Evolutionary conservation across 768 basidiomycete genomes (phyloP), one percentile per base, ranked within the genome.

Genomic region (Tricholoma saponaceum): DNA sequence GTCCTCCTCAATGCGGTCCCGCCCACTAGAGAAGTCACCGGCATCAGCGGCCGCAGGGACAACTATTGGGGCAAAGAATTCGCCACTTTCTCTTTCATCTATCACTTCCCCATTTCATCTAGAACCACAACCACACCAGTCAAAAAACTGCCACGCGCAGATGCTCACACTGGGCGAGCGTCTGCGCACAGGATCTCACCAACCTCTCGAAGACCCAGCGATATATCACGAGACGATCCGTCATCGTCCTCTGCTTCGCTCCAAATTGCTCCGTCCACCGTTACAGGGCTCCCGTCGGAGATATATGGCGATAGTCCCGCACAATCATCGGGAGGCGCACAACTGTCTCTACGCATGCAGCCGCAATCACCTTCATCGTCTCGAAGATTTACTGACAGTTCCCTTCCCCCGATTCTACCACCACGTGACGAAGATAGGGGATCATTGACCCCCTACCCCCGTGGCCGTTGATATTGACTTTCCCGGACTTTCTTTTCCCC

Each of bases 101-200:
- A 79, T 79, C 50, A 77, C 76, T 13, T 70, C 74, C 16, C 77
- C 77, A 8, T 74, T 68, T 59, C 68, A 69, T 61, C 66, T 73
- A n/a, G 63, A 67, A 33, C 54, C 62, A 57, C 80, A 50, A 14
- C 28, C 7, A 4, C 16, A 28, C 47, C 47, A 77, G 79, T 69
- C 85, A 88, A 88, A 89, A 88, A 88, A 89, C 79, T 86, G 56
- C 79, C 74, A 66, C 82, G 86, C 87, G 87, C 87, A 87, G 87
- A 86, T 81, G 86, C 79, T 78, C 79, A 80, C 65, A 66, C 85
- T 81, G 86, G 86, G 87, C 84, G 83, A 74, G 81, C 82, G 85
- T 86, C 87, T 87, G 87, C 87, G 86, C 84, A 80, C 62, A 76
- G 72, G 68, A 67, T 66, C 60, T 66, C 67, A 53, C 28, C 14